Evolutionary conservation across 2,329 filamentous ascomycete species (phyloP).

Genomic region (Penicillium sp.): DNA sequence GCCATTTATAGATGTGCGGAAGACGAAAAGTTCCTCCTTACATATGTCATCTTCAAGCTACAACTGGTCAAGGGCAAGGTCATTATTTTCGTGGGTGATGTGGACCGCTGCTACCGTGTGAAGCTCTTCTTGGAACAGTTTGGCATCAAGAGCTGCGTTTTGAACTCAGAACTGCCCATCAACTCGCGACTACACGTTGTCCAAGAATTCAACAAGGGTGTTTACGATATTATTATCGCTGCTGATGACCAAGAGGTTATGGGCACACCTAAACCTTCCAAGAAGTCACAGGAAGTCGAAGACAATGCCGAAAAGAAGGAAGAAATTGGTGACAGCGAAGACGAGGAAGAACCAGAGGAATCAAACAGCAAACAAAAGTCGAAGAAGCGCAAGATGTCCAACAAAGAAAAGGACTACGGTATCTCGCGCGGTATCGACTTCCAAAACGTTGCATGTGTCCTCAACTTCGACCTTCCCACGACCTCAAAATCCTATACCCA

Average conservation of each 20-base stretch:
- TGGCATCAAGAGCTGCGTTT: slow-evolving; percentile 85
- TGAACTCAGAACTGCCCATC: slow-evolving; percentile 92
- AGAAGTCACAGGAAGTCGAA: slow-evolving; percentile 31
- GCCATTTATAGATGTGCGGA: slow-evolving; percentile 69
- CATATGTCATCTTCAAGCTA: slow-evolving; percentile 93
- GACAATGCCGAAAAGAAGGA: slow-evolving; percentile 30
- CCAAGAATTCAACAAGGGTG: slow-evolving; percentile 92
- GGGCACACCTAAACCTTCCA: slow-evolving; percentile 51
- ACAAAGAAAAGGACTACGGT: slow-evolving; percentile 83
- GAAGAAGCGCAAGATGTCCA: slow-evolving; percentile 65
- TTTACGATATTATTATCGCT: slow-evolving; percentile 98
- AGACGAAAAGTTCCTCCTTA: slow-evolving; percentile 92
- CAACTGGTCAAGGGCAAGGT: slow-evolving; percentile 92
- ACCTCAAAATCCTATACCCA: slow-evolving; percentile 94
- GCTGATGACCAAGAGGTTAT: slow-evolving; percentile 88
- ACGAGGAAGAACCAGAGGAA: slow-evolving; percentile 34
- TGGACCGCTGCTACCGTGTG: slow-evolving; percentile 85
- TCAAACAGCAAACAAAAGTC: slow-evolving; percentile 29
- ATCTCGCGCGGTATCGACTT: slow-evolving; percentile 98
- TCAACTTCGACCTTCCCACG: slow-evolving; percentile 94
- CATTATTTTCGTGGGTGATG: slow-evolving; percentile 79
- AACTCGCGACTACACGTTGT: slow-evolving; percentile 94
- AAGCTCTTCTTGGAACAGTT: slow-evolving; percentile 98
- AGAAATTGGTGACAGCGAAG: slow-evolving; percentile 42
- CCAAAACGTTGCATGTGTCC: slow-evolving; percentile 87